Base-by-base conservation (phyloP, 1,284 basidiomycete species). In the Trametes pubescens region DNA sequence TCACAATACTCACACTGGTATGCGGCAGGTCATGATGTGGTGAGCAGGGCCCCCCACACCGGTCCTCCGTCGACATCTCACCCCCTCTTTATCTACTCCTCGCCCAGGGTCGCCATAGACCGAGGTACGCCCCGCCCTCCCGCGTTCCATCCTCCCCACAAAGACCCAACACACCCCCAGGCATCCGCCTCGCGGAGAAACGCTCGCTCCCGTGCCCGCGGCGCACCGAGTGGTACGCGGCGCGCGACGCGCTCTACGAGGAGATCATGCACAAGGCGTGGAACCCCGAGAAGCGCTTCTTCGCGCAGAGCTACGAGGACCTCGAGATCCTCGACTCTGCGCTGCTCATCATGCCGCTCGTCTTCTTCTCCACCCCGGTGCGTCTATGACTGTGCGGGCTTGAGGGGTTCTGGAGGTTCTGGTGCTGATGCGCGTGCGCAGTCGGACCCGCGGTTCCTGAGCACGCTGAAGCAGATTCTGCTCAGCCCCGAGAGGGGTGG, bases 141-240 rank as follows among this genome's bases (percentile, higher is more conserved):
- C 29, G 13, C 21, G 44, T 21, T 26, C 2, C 53, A 14, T 16
- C 18, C 13, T 9, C 11, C 21, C 35, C 32, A 21, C 16, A 6
- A 14, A 5, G 57, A 21, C 46, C 40, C 4, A 44, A 14, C 40
- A 8, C 43, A 9, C 13, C 32, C 38, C 2, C 58, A 90, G 90
- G 94, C 2, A 82, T 98, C 4, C 91, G 95, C 16, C 83, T 98
- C 21, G 93, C 94, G 2, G 94, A 97, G 38, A 98, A 98, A 77
- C 87, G 95, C 24, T 92, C 90, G 0, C 79, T 93, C 11, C 91
- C 91, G 16, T 93, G 91, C 73, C 91, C 91, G 0, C 84, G 83
- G 35, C 86, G 91, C 16, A 76, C 77, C 55, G 84, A 87, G 64
- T 98, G 95, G 95, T 75, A 90, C 16, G 79, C 79, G 5, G 86